These are phyloP conservation scores for Talaromyces adpressus DNA, from an alignment of 495 filamentous ascomycete genomes.

Conservation along the genomic window DNA sequence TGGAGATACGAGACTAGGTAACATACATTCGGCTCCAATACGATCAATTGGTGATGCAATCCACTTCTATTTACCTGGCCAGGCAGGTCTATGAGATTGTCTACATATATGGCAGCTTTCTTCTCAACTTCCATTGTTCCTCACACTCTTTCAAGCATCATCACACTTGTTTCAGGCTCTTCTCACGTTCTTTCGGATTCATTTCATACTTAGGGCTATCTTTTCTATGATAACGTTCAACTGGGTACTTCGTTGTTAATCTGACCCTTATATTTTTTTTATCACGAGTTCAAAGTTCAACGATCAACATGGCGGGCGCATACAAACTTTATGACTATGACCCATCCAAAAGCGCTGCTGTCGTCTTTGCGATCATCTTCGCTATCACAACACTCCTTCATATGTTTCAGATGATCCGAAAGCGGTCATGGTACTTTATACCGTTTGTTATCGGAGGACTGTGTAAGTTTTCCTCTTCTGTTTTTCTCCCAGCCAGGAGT, in stretches of 20 bases:
- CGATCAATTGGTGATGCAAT: background rate
- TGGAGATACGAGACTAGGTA: background rate
- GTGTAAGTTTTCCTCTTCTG: constrained; percentile 32
- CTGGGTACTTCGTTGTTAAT: background rate
- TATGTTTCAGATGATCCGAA: constrained; percentile 35
- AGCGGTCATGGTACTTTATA: constrained; percentile 54
- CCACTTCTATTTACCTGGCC: background rate
- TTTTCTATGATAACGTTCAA: background rate
- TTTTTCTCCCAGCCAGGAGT: background rate
- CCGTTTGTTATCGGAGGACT: constrained; percentile 50
- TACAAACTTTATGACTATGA: constrained; percentile 17
- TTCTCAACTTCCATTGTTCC: background rate
- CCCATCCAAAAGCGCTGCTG: constrained; percentile 42
- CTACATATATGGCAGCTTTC: background rate
- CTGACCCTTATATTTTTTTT: too few relatives aligned
- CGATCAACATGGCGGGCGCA: constrained; percentile 3
- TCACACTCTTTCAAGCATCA: background rate
- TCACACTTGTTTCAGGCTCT: background rate
- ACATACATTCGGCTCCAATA: background rate
- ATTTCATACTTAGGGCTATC: background rate
- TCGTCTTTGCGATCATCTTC: constrained; percentile 48
- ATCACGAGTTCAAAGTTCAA: background rate
- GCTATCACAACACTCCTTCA: constrained; percentile 38
- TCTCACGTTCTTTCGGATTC: background rate
- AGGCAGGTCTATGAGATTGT: background rate